These are phyloP conservation scores for Curvularia verruculosa DNA, from an alignment of 2,329 filamentous ascomycete genomes.

Conservation along the genomic window DNA sequence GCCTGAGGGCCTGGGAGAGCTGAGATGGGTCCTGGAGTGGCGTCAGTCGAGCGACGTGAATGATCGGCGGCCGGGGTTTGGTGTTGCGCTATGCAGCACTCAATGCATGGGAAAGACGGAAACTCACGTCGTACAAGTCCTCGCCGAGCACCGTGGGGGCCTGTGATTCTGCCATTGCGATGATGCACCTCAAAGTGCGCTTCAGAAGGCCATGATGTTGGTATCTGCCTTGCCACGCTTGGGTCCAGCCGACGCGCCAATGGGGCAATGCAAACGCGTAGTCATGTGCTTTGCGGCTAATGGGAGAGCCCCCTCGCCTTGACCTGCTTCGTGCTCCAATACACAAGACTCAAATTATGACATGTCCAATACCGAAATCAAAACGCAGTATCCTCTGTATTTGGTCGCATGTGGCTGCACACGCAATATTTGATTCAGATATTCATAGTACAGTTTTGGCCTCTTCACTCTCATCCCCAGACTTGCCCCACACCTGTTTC, in stretches of 20 bases:
- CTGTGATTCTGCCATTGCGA: constrained; percentile 43
- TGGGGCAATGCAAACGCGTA: constrained; percentile 17
- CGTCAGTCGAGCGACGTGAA: constrained; percentile 29
- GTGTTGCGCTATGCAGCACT: constrained; percentile 21
- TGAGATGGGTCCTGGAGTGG: constrained; percentile 44
- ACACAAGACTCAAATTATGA: background rate
- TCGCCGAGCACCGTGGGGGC: constrained; percentile 37
- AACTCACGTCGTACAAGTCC: constrained; percentile 44
- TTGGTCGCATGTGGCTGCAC: constrained; percentile 8
- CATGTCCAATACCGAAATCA: background rate
- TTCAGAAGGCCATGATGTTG: constrained; percentile 22
- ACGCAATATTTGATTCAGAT: constrained; percentile 17
- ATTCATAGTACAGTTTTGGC: constrained; percentile 3
- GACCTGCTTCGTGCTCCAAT: background rate
- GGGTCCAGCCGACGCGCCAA: constrained; percentile 24
- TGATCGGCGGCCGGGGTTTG: constrained; percentile 38
- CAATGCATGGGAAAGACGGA: constrained; percentile 19
- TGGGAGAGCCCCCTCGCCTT: background rate
- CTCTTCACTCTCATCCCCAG: background rate
- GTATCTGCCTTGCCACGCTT: constrained; percentile 17
- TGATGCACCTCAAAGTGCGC: constrained; percentile 11
- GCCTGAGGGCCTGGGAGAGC: constrained; percentile 45
- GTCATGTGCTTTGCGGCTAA: constrained; percentile 21
- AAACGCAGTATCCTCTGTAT: background rate
- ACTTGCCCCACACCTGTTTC: background rate